These are phyloP conservation scores for Perilla frutescens DNA, from an alignment of 257 asterid species.

Conservation along the genomic window DNA sequence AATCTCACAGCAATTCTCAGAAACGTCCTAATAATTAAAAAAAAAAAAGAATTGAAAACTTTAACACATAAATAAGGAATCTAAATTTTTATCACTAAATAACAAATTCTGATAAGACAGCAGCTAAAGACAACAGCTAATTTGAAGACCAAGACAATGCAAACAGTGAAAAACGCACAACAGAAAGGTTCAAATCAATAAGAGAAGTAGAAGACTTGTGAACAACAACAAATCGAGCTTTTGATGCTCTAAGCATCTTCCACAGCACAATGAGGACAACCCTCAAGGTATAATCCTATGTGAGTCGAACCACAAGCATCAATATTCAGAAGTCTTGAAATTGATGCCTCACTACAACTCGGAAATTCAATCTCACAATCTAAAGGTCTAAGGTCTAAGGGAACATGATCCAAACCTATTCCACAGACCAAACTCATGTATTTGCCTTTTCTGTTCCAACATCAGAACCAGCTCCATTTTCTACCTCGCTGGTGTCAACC, in stretches of 20 bases:
- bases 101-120: background rate
- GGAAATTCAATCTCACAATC: constrained; percentile 21
- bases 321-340: background rate
- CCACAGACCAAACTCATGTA: constrained; percentile 34
- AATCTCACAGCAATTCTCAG: background rate
- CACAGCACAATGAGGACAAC: background rate
- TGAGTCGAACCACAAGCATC: background rate
- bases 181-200: background rate
- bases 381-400: constrained; percentile 4
- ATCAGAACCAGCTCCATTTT: constrained; percentile 25
- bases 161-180: background rate
- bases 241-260: constrained; percentile 19
- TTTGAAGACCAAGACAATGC: too few relatives aligned
- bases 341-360: constrained; percentile 1
- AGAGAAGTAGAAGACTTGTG: background rate
- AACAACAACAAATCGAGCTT: constrained; percentile 5
- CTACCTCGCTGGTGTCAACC: constrained; percentile 29
- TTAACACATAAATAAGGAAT: background rate
- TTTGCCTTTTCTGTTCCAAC: constrained; percentile 32
- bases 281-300: background rate
- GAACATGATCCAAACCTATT: constrained; percentile 18
- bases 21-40: background rate
- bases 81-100: constrained; percentile 1
- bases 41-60: background rate
- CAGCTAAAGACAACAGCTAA: too few relatives aligned